Evolutionary conservation across 345 rosid species (phyloP), one percentile per base, ranked within the genome.

Genomic region (Gossypium arboreum): DNA sequence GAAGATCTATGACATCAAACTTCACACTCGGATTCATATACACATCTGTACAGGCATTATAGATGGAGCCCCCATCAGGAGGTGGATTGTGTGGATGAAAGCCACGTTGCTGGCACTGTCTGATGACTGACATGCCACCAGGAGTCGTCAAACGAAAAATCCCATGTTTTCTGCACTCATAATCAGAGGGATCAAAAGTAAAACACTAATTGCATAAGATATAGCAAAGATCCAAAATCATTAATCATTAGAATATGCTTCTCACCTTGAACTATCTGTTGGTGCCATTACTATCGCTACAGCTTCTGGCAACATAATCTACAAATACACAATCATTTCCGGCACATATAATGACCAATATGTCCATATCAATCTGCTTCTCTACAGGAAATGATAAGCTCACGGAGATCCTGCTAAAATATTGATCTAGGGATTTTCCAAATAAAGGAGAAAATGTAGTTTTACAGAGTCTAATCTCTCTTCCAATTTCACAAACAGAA

Each of bases 251-350:
- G 10, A 47, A 54, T 55, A 45, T 51, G 59, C 52, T 44, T 67
- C 81, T 73, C 68, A 91, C 97, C 91, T 93, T 34, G 91, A 76
- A 54, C 86, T 51, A 82, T 91, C 99, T 80, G 76, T 86, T 63
- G 98, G 98, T 8, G 99, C 97, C 99, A 93, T 93, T 60, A 91
- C 99, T 22, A 93, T 90, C 8, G 99, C 99, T 66, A 93, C 97
- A 55, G 98, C 70, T 90, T 93, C 97, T 0, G 99, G 99, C 83
- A 93, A 74, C 99, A 95, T 95, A 59, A 93, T 93, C 98, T 93
- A 71, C 57, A 72, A 66, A 72, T 41, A 79, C 67, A 75, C 8
- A 56, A 68, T 58, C 68, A 65, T 76, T 34, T 8, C 29, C 4
- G 59, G 47, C 61, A 75, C 41, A 18, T 68, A 12, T 10, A 64